phyloP scores from a whole-genome alignment of 768 basidiomycete species.

The Amanita molliuscula region DNA sequence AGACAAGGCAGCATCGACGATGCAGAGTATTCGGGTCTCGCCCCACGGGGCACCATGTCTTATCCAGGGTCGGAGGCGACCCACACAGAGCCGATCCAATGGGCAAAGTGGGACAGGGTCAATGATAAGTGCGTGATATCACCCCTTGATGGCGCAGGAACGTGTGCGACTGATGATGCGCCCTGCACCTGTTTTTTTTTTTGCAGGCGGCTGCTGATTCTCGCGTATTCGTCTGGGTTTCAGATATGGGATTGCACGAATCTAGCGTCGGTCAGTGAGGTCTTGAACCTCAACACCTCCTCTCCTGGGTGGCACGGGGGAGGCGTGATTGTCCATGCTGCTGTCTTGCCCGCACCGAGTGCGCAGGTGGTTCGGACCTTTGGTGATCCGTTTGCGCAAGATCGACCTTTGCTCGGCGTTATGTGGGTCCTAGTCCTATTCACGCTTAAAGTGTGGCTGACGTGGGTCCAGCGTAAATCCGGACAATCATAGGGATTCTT shows the following conservation, averaged over 20 bases:
- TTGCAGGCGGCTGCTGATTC: slow-evolving; percentile 37
- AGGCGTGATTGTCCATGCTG: slow-evolving; percentile 23
- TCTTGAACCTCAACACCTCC: slow-evolving; percentile 33
- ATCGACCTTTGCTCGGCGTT: slow-evolving; percentile 22
- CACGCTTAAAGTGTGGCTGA: slow-evolving; percentile 20
- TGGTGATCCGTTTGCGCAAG: slow-evolving; percentile 18
- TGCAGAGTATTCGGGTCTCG: not conserved
- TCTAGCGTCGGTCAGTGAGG: slow-evolving; percentile 31
- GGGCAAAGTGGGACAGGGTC: slow-evolving; percentile 35
- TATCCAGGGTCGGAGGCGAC: slow-evolving; percentile 4
- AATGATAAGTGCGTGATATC: slow-evolving; percentile 9
- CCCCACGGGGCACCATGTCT: not conserved
- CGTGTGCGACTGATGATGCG: not conserved
- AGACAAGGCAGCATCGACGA: not conserved
- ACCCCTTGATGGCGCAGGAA: not conserved
- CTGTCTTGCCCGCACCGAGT: slow-evolving; percentile 24
- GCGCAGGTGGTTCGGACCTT: slow-evolving; percentile 4
- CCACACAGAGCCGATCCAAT: slow-evolving; percentile 24
- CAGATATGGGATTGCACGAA: slow-evolving; percentile 53
- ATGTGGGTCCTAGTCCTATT: slow-evolving; percentile 26
- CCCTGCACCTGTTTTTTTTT: too few species aligned
- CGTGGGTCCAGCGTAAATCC: slow-evolving; percentile 8
- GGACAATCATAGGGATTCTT: slow-evolving; percentile 8
- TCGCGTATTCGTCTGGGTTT: slow-evolving; percentile 43
- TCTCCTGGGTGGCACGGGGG: slow-evolving; percentile 1